These are phyloP conservation scores for Ustilago vetiveriae DNA, from an alignment of 1,284 basidiomycete genomes.

Conservation along the genomic window DNA sequence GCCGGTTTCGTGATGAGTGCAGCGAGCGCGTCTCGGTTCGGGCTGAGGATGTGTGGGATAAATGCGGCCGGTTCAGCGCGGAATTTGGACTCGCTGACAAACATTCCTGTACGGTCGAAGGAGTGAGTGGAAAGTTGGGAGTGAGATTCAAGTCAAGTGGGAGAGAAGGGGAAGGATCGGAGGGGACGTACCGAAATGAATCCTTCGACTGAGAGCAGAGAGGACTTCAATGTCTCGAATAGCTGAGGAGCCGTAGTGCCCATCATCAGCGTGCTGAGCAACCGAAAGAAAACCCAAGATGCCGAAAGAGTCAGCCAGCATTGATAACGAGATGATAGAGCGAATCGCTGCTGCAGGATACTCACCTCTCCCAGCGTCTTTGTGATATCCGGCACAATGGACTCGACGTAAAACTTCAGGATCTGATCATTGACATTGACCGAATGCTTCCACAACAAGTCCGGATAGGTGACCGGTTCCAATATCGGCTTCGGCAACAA, in stretches of 20 bases:
- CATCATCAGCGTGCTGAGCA: conserved; percentile 78
- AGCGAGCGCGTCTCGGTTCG: conserved; percentile 78
- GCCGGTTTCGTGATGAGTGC: conserved; percentile 93
- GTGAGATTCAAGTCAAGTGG: too few relatives aligned
- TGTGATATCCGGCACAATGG: conserved; percentile 85
- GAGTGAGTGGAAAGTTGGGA: background rate
- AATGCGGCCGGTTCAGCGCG: conserved; percentile 82
- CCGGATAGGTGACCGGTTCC: conserved; percentile 78
- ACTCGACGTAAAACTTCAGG: conserved; percentile 83
- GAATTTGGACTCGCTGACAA: conserved; percentile 98
- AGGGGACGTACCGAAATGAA: conserved; percentile 86
- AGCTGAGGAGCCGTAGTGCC: conserved; percentile 96
- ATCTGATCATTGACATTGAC: conserved; percentile 91
- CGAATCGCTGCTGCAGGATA: background rate
- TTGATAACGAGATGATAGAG: background rate
- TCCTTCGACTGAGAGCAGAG: conserved; percentile 90
- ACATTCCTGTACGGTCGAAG: conserved; percentile 78
- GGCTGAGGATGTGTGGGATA: conserved; percentile 85
- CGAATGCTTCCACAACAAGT: conserved; percentile 80
- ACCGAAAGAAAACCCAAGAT: too few relatives aligned
- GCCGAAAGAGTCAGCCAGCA: background rate
- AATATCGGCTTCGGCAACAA: conserved; percentile 85
- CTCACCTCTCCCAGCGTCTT: conserved; percentile 54
- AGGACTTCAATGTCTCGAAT: conserved; percentile 93
- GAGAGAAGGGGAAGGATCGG: too few relatives aligned